Evolutionary conservation across 768 basidiomycete genomes (phyloP).

Genomic region (Pleurotus tuber-regium): DNA sequence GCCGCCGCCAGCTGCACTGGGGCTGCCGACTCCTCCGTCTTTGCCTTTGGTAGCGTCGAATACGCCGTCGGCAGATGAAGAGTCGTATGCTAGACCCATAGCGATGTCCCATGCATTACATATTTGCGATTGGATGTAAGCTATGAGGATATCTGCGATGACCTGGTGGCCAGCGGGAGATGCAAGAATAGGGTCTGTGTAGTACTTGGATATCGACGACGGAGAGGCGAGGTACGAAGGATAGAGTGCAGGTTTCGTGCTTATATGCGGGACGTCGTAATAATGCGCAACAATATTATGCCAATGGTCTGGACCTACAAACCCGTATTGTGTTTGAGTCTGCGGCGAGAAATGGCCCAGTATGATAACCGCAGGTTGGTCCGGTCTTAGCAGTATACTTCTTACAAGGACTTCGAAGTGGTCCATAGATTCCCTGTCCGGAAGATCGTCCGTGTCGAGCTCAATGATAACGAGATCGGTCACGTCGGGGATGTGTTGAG

Average conservation of each 20-base stretch:
- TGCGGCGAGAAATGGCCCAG: slow-evolving; percentile 97
- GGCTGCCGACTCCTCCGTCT: slow-evolving; percentile 13
- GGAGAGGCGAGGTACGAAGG: slow-evolving; percentile 79
- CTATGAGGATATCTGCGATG: slow-evolving; percentile 86
- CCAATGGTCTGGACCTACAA: slow-evolving; percentile 86
- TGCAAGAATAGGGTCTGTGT: slow-evolving; percentile 80
- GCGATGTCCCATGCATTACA: slow-evolving; percentile 83
- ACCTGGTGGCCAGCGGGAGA: slow-evolving; percentile 79
- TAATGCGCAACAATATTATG: slow-evolving; percentile 92
- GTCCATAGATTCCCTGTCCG: slow-evolving; percentile 67
- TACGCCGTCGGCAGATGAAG: slow-evolving; percentile 24
- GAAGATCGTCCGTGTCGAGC: slow-evolving; percentile 86
- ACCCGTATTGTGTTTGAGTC: slow-evolving; percentile 73
- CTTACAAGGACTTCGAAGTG: slow-evolving; percentile 93
- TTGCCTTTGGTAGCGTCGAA: slow-evolving; percentile 25
- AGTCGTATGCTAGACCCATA: slow-evolving; percentile 63
- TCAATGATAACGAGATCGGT: slow-evolving; percentile 96
- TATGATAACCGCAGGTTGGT: slow-evolving; percentile 88
- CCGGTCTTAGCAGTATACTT: slow-evolving; percentile 85
- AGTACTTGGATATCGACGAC: slow-evolving; percentile 64
- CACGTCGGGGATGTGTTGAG: slow-evolving; percentile 89
- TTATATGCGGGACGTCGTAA: slow-evolving; percentile 95
- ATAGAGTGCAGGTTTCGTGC: slow-evolving; percentile 80
- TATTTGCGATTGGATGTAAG: slow-evolving; percentile 88
- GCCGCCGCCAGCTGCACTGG: slow-evolving; percentile 36